These are phyloP conservation scores for Neocallimastix lanati DNA, from an alignment of 192 early-diverging fungal genomes.

Conservation along the genomic window DNA sequence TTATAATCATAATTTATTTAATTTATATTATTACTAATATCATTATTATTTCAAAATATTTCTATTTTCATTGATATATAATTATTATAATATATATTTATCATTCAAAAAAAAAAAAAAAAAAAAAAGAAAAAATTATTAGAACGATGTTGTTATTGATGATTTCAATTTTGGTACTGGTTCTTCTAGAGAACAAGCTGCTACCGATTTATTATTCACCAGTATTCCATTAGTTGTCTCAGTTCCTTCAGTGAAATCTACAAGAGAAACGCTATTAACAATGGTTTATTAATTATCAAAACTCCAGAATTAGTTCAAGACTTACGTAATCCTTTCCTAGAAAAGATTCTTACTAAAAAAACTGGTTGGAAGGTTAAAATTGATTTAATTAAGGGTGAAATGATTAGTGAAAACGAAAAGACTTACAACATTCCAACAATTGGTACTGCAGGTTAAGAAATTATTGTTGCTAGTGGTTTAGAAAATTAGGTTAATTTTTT, in stretches of 20 bases:
- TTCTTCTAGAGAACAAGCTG: slow-evolving; percentile 93
- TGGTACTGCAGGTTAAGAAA: slow-evolving; percentile 92
- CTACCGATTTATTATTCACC: slow-evolving; percentile 74
- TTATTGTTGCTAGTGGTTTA: slow-evolving; percentile 81
- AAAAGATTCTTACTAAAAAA: slow-evolving; percentile 36
- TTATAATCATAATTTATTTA: too few species aligned
- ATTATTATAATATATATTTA: too few species aligned
- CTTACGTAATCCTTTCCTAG: slow-evolving; percentile 24
- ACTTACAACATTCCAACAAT: slow-evolving; percentile 29
- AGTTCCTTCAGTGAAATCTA: slow-evolving; percentile 94
- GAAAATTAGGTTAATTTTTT: slow-evolving; percentile 96
- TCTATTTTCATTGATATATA: too few species aligned
- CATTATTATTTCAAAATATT: too few species aligned
- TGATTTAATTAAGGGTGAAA: slow-evolving; percentile 49
- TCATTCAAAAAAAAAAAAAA: too few species aligned
- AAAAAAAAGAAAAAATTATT: background rate
- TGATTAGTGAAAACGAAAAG: slow-evolving; percentile 17
- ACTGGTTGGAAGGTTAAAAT: slow-evolving; percentile 57
- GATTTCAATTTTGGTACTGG: slow-evolving; percentile 97
- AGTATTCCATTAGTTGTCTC: slow-evolving; percentile 73
- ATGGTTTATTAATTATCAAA: slow-evolving; percentile 82
- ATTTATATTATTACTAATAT: too few species aligned
- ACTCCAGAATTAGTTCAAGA: slow-evolving; percentile 60
- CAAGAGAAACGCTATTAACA: slow-evolving; percentile 98
- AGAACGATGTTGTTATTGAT: slow-evolving; percentile 69